These are phyloP conservation scores for Saccharum hybrid DNA, from an alignment of 202 grass and related monocot genomes.

Conservation along the genomic window DNA sequence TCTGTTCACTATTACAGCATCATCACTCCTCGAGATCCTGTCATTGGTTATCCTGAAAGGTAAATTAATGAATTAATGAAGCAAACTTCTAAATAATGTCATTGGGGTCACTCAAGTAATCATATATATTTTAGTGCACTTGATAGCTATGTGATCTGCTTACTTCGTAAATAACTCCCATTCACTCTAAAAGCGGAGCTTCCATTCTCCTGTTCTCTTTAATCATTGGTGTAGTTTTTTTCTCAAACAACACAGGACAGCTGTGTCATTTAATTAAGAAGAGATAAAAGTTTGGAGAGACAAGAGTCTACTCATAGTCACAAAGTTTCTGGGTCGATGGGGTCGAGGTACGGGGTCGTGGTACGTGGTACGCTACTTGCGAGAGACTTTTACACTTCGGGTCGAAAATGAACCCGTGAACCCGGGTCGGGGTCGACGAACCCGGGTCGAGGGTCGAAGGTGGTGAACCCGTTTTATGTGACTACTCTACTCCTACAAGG, in stretches of 20 bases:
- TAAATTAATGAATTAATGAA: slow-evolving; percentile 37
- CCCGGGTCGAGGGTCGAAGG: no score
- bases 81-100: slow-evolving; percentile 21
- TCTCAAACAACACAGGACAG: background rate
- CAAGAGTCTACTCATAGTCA: background rate
- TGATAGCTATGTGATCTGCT: slow-evolving; percentile 11
- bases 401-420: no score
- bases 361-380: no score
- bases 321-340: no score
- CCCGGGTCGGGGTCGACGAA: no score
- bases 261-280: background rate
- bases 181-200: background rate
- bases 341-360: no score
- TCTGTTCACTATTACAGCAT: slow-evolving; percentile 55
- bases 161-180: background rate
- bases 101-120: background rate
- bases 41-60: slow-evolving; percentile 61
- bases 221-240: slow-evolving; percentile 6
- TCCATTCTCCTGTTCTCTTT: slow-evolving; percentile 22
- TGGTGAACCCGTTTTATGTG: no score
- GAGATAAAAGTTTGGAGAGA: background rate
- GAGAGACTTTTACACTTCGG: no score
- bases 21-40: slow-evolving; percentile 55
- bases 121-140: background rate
- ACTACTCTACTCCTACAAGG: background rate